Conservation (phyloP, 2,329 filamentous ascomycete genomes). For the Aspergillus sp. region DNA sequence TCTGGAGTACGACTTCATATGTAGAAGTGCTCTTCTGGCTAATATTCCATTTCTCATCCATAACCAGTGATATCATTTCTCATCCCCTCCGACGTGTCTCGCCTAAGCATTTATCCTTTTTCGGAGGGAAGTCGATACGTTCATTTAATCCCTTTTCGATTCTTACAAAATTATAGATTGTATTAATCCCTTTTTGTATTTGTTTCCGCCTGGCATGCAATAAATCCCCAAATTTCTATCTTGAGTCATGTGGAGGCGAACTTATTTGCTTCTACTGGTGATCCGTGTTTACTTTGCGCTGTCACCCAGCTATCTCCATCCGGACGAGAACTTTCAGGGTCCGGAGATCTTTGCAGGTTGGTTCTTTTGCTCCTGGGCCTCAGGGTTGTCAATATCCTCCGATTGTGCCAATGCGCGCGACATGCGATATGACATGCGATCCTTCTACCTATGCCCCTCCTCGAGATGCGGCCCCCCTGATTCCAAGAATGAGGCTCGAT, state of each 20-base stretch:
- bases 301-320: conserved; percentile 92
- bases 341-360: conserved; percentile 94
- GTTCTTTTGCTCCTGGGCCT: conserved; percentile 24
- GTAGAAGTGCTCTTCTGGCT: too few relatives aligned
- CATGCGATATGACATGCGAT: neutral
- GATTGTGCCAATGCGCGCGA: neutral
- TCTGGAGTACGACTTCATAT: too few relatives aligned
- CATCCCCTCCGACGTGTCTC: conserved; percentile 17
- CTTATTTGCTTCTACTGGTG: conserved; percentile 75
- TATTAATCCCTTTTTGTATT: conserved; percentile 8
- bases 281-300: conserved; percentile 91
- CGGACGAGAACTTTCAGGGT: conserved; percentile 98
- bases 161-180: neutral
- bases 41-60: too few relatives aligned
- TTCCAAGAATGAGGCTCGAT: neutral
- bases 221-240: conserved; percentile 2
- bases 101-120: neutral
- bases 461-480: neutral
- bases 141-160: neutral
- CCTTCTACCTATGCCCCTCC: neutral
- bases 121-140: too few relatives aligned
- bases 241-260: conserved; percentile 75
- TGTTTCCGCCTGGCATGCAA: conserved; percentile 1
- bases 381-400: neutral
- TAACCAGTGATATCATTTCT: conserved; percentile 13